Base-by-base conservation (phyloP, 2,329 filamentous ascomycete genomes). In the Xylariaceae sp. region DNA sequence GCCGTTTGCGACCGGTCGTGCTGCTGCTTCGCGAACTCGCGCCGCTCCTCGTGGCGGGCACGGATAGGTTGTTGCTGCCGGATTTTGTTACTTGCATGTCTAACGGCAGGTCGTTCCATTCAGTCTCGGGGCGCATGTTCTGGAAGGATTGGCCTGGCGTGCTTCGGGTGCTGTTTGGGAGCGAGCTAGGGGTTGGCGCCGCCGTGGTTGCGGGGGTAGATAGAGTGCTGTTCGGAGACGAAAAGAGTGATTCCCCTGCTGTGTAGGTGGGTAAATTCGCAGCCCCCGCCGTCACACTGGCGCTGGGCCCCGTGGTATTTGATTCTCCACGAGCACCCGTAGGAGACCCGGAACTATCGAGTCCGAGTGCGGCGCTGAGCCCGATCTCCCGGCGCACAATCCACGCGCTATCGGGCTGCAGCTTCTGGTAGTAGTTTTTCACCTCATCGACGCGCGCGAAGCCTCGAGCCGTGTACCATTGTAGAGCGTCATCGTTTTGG, bases 31-130 rank as follows among this genome's bases (percentile, higher is more conserved):
- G 73, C 29, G 81, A 84, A 63, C 77, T 82, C 1, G 75, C 67
- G 18, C 68, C 69, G 2, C 76, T 78, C 0, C 59, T 68, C 34
- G 69, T 68, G 37, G 69, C 49, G n/a, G 63, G 57, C 8, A 62
- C 54, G 9, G 64, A 53, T 7, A 63, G 52, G 34, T 42, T 59
- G 48, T 29, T 44, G 34, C 39, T 40, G 15, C 47, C 45, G 48
- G 43, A 16, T 42, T 19, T 51, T 54, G 40, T 42, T 8, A 41
- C 22, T 32, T 65, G 61, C 80, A 85, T 84, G 48, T 86, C 83
- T 9, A 75, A 72, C 0, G 83, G 83, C 9, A 86, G 63, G 64
- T 86, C 83, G 68, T 86, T 86, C 83, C 83, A 86, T 64, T 86
- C 83, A 29, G 70, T 80, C 18, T 80, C 77, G 2, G 83, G 78